Evolutionary conservation across 257 asterid species (phyloP).

Genomic region (Thymus mandschuricus): DNA sequence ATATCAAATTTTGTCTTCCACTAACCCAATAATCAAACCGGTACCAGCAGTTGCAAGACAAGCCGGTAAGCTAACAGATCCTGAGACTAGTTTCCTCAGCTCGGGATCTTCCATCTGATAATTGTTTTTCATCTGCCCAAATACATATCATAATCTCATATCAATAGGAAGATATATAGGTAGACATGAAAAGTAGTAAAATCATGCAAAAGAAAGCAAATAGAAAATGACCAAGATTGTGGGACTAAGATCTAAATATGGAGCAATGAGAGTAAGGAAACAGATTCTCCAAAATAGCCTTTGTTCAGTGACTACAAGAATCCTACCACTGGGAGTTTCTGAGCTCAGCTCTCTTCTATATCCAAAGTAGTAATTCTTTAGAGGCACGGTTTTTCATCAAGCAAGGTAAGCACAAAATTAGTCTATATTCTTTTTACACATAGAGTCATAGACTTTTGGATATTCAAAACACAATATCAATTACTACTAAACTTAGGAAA

Average conservation of each 20-base stretch:
- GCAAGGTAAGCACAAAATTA: not conserved
- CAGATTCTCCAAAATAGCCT: not conserved
- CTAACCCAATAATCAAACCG: constrained; percentile 77
- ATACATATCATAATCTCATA: constrained; percentile 20
- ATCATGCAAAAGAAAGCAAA: not conserved
- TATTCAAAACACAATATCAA: not conserved
- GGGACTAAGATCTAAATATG: not conserved
- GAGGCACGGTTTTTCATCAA: not conserved
- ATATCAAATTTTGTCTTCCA: constrained; percentile 8
- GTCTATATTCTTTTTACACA: not conserved
- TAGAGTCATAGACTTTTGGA: not conserved
- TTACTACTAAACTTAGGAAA: not conserved
- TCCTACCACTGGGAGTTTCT: constrained; percentile 8
- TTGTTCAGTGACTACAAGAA: constrained; percentile 4
- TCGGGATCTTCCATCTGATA: constrained; percentile 62
- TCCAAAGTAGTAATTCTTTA: not conserved
- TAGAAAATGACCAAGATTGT: not conserved
- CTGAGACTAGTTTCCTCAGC: constrained; percentile 63
- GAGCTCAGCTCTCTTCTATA: not conserved
- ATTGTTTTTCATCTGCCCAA: constrained; percentile 67
- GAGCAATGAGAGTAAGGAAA: not conserved
- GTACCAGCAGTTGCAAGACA: constrained; percentile 97
- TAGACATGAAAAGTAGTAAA: not conserved
- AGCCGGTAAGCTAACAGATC: constrained; percentile 73
- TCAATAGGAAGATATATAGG: not conserved